Base-by-base conservation (phyloP, 805 yeast genomes). In the Schwanniomyces vanrijiae region DNA sequence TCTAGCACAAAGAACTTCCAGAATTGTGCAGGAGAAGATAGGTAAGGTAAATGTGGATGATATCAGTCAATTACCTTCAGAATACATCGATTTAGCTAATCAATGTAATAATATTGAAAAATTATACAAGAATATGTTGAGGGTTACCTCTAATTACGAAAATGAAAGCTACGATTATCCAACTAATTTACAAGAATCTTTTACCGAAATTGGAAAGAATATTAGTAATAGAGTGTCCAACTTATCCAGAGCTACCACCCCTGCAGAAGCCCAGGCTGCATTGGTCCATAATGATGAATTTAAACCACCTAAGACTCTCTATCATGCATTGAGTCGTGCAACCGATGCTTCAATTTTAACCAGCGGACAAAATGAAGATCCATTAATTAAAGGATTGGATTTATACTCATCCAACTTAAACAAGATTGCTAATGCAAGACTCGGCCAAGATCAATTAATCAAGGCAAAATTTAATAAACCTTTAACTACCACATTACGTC, bases 161-260 rank as follows among this genome's bases (percentile, higher is more conserved):
- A 78, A 72, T 55, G 96, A 88, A 66, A 78, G 86, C 42, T 89
- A 88, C 66, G 96, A 88, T 67, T 88, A 88, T 64, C 96, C 96
- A 8, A 80, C 82, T 46, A 84, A 84, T 57, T 72, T 83, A 54
- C 80, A 80, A 57, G 96, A 89, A 61, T 82, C 90, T n/a, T 80
- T 88, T 52, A 75, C 77, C 42, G 91, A 86, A 52, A 77, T 87
- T 49, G 83, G 90, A 44, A 83, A 83, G 66, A 78, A 77, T 53
- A 76, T 88, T 50, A 74, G 84, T 43, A 73, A 76, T 45, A 80
- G 88, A 55, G 84, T 88, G 41, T 74, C 78, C 48, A 86, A 82
- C 50, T 73, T 88, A 50, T 79, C 90, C 14, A 80, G 77, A 60
- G 96, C 90, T 11, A 77, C 85, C 41, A 77, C 86, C 20, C 88